Evolutionary conservation across 2,329 filamentous ascomycete species (phyloP).

Genomic region (Monosporascus sp.): DNA sequence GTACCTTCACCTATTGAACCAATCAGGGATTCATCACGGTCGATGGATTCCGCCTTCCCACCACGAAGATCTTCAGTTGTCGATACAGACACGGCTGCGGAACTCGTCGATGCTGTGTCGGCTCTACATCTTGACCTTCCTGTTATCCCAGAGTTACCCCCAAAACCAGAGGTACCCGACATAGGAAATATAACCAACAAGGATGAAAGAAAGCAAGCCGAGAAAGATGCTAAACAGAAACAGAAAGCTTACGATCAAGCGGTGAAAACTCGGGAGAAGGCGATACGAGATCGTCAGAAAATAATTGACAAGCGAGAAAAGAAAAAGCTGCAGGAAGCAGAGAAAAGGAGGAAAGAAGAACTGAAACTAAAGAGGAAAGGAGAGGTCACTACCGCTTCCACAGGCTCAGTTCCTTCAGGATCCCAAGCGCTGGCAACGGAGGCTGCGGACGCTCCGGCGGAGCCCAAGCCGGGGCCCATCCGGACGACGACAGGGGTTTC

Average conservation of each 20-base stretch:
- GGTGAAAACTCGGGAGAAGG: conserved; percentile 61
- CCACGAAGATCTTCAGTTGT: conserved; percentile 1
- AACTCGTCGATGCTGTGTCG: conserved; percentile 11
- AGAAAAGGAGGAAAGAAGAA: conserved; percentile 36
- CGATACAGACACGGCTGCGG: conserved; percentile 1
- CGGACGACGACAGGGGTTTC: neutral
- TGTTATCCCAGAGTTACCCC: conserved; percentile 45
- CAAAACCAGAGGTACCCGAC: conserved; percentile 51
- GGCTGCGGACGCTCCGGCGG: neutral
- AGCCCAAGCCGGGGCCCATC: conserved; percentile 1
- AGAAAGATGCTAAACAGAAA: conserved; percentile 60
- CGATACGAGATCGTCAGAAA: conserved; percentile 58
- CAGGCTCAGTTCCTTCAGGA: neutral
- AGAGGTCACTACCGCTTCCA: conserved; percentile 3
- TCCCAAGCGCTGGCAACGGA: neutral
- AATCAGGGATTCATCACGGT: neutral
- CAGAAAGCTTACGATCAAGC: conserved; percentile 62
- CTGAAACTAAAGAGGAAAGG: conserved; percentile 26
- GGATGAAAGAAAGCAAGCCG: conserved; percentile 59
- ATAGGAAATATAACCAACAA: conserved; percentile 56
- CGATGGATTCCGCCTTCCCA: neutral
- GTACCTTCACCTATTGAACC: neutral
- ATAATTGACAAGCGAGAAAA: conserved; percentile 49
- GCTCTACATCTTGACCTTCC: conserved; percentile 29
- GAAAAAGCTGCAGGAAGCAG: conserved; percentile 36